Percentiles rank a stretch among this genome's conserved stretches.
phyloP scores from a whole-genome alignment of 2,329 filamentous ascomycete genomes.

The Akanthomyces muscarius region DNA sequence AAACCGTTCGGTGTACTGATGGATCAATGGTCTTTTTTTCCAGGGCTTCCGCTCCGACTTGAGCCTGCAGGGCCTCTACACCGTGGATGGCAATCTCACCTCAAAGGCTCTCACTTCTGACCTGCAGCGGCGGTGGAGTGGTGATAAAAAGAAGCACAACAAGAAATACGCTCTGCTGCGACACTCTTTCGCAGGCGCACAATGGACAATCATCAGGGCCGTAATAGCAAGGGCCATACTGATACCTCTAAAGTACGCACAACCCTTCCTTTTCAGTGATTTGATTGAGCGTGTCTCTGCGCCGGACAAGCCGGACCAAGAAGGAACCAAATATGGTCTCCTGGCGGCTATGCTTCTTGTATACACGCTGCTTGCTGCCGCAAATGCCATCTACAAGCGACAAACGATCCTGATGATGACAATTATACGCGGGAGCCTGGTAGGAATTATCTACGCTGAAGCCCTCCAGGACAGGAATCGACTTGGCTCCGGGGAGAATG shows the following conservation, averaged over 20 bases:
- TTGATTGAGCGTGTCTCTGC: constrained; percentile 9
- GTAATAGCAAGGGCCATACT: neutral
- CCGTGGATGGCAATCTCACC: neutral
- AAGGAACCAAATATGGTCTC: neutral
- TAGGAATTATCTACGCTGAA: neutral
- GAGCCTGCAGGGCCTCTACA: constrained; percentile 1
- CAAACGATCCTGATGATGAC: constrained; percentile 11
- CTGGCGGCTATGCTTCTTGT: constrained; percentile 3
- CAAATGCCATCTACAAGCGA: constrained; percentile 4
- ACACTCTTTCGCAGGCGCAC: constrained; percentile 1
- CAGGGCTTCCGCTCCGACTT: constrained; percentile 6
- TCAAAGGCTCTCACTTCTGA: neutral
- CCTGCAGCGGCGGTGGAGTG: constrained; percentile 6
- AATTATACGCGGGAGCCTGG: neutral
- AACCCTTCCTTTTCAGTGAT: constrained; percentile 11
- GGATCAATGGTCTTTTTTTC: constrained; percentile 9
- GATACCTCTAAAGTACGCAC: constrained; percentile 8
- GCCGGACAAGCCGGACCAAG: neutral
- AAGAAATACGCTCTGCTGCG: constrained; percentile 2
- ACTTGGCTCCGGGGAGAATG: neutral
- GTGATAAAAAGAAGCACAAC: neutral
- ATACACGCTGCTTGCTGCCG: neutral
- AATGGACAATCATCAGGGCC: constrained; percentile 7
- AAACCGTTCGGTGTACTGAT: constrained; percentile 5
- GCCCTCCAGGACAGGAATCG: neutral